Base-by-base conservation (phyloP, 2,329 filamentous ascomycete genomes). In the Fusarium subtropicale region DNA sequence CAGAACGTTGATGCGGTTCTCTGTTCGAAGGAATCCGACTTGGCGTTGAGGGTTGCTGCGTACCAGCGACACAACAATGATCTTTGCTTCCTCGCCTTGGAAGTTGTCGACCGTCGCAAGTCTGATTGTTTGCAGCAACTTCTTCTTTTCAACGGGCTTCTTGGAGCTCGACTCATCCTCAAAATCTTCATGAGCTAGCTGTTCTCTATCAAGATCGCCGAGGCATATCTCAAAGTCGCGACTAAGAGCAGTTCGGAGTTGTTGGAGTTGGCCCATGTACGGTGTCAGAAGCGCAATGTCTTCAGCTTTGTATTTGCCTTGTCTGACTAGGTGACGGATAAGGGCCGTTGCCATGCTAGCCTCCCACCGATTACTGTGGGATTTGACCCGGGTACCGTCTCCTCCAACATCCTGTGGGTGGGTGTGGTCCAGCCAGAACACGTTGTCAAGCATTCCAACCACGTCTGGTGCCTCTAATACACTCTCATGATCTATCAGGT, bases 51-150 rank as follows among this genome's bases (percentile, higher is more conserved):
- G 64, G 68, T 94, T 94, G 78, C 90, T 92, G 41, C 92, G 85
- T 0, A 93, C 90, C 0, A 94, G 80, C 0, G 89, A 92, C 0
- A 94, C 81, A 4, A 94, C 81, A 1, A 94, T 82, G 11, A 94
- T 80, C 53, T 92, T 90, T 3, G 88, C 89, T 72, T 94, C 91
- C 73, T 94, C 91, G 0, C 91, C 92, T 71, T 94, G 91, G 57
- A 92, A 94, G 67, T 93, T 94, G 75, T 92, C 90, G 0, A 93
- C 85, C 0, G 90, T 93, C 0, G 90, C 89, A 0, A 90, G 76
- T 7, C 87, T 79, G 4, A 91, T 75, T 2, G 80, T 81, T 26
- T 85, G 79, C 0, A 84, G 72, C 0, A 89, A 78, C 0, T 79
- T 82, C 7, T 79, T 71, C 38, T 75, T 75, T 15, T 56, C 46